These are phyloP conservation scores for Aspergillus eucalypticola DNA, from an alignment of 2,329 filamentous ascomycete genomes.

Conservation along the genomic window DNA sequence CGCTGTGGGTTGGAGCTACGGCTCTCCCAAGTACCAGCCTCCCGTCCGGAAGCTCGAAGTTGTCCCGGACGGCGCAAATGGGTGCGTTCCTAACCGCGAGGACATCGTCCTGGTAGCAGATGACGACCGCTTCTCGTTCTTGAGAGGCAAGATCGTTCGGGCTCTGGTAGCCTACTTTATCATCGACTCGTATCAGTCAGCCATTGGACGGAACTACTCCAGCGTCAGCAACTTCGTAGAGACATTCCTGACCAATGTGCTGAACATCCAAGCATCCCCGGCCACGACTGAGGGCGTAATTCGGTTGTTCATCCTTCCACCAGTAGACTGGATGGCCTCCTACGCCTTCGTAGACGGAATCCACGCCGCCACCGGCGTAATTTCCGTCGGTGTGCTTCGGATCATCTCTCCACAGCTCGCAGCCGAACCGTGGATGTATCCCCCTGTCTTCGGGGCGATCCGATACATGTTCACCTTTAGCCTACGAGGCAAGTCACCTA, in stretches of 20 bases:
- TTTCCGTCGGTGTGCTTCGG: constrained; percentile 10
- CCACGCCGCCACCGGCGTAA: constrained; percentile 8
- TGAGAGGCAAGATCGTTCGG: background rate
- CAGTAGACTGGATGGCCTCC: constrained; percentile 16
- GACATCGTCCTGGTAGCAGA: background rate
- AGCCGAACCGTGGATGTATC: constrained; percentile 22
- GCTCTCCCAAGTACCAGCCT: constrained; percentile 14
- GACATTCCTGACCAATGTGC: background rate
- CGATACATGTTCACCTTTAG: constrained; percentile 13
- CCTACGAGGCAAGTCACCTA: constrained; percentile 12
- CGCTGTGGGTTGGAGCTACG: constrained; percentile 20
- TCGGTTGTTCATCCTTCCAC: constrained; percentile 11
- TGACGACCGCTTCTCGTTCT: constrained; percentile 5
- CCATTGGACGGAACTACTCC: constrained; percentile 11
- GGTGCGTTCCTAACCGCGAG: background rate
- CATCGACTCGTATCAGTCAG: constrained; percentile 15
- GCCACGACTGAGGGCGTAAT: constrained; percentile 8
- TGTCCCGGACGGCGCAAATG: background rate
- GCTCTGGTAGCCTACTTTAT: constrained; percentile 12
- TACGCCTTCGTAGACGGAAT: constrained; percentile 20
- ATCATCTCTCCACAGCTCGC: constrained; percentile 3
- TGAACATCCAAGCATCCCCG: constrained; percentile 3
- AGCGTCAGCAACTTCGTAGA: constrained; percentile 4
- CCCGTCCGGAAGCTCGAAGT: background rate
- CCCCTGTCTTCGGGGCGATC: constrained; percentile 16